Conservation (phyloP, 2,329 filamentous ascomycete species). For the Cladosporium velox region DNA sequence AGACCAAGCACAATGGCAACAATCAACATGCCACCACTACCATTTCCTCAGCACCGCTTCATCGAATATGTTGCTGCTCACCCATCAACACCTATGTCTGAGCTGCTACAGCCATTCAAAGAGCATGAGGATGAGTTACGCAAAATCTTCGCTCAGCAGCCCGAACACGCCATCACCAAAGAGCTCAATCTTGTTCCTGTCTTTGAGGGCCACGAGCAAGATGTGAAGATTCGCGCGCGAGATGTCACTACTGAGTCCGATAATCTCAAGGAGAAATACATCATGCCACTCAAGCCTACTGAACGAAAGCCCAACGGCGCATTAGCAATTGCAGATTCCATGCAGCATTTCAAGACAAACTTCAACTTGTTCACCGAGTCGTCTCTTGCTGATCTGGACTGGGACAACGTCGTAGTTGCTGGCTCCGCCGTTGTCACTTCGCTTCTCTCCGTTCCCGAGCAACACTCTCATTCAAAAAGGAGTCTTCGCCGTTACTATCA, state of each 20-base stretch:
- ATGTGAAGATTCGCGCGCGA: slow-evolving; percentile 65
- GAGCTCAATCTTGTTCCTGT: slow-evolving; percentile 67
- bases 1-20: slow-evolving; percentile 2
- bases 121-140: slow-evolving; percentile 67
- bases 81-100: slow-evolving; percentile 54
- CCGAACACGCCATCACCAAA: slow-evolving; percentile 59
- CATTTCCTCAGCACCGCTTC: slow-evolving; percentile 45
- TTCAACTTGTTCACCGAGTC: slow-evolving; percentile 82
- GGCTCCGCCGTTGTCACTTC: slow-evolving; percentile 81
- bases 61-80: slow-evolving; percentile 58
- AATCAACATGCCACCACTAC: slow-evolving; percentile 39
- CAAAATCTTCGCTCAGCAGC: slow-evolving; percentile 68
- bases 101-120: slow-evolving; percentile 67
- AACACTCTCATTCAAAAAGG: slow-evolving; percentile 43
- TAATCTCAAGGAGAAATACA: slow-evolving; percentile 64
- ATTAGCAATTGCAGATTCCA: slow-evolving; percentile 65
- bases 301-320: slow-evolving; percentile 64
- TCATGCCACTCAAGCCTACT: slow-evolving; percentile 66
- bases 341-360: slow-evolving; percentile 75
- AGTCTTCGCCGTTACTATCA: slow-evolving; percentile 67
- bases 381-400: slow-evolving; percentile 73
- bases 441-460: slow-evolving; percentile 65
- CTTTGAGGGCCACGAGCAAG: slow-evolving; percentile 56
- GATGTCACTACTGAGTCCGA: slow-evolving; percentile 59
- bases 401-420: slow-evolving; percentile 79